phyloP scores from a whole-genome alignment of 106 monocot species.

The Vanilla planifolia region DNA sequence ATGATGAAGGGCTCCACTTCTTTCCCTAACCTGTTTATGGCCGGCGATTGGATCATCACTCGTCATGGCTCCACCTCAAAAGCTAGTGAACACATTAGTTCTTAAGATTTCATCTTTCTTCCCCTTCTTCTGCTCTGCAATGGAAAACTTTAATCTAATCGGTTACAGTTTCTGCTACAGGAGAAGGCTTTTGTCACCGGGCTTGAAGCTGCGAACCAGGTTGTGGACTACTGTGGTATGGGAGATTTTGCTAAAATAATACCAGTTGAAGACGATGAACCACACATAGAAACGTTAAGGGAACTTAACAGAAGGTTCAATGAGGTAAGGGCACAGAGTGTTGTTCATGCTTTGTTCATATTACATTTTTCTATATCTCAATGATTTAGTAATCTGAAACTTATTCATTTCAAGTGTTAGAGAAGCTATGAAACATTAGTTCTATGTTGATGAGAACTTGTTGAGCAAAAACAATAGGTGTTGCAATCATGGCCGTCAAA shows the following conservation, averaged over 20 bases:
- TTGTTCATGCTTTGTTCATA: no score
- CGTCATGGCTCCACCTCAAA: slow-evolving; percentile 74
- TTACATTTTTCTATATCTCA: no score
- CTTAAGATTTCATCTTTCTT: no score
- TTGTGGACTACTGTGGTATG: slow-evolving; percentile 45
- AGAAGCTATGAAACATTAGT: no score
- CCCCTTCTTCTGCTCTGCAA: no score
- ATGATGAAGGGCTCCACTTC: slow-evolving; percentile 67
- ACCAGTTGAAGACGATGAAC: slow-evolving; percentile 59
- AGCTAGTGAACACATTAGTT: slow-evolving; percentile 25
- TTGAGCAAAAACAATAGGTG: no score
- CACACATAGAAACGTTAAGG: slow-evolving; percentile 48
- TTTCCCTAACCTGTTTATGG: slow-evolving; percentile 64
- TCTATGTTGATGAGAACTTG: no score
- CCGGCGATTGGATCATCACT: slow-evolving; percentile 76
- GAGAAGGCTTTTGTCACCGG: slow-evolving; percentile 77
- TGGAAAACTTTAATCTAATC: neutral
- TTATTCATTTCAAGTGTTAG: no score
- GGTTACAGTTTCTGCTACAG: slow-evolving; percentile 13
- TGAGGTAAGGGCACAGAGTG: slow-evolving; percentile 40
- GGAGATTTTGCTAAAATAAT: slow-evolving; percentile 69
- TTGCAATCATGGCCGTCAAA: no score
- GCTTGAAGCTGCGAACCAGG: slow-evolving; percentile 72
- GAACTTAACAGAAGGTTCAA: slow-evolving; percentile 39
- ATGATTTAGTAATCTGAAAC: no score